Base-by-base conservation (phyloP, 257 asterid genomes). In the Solanum pennellii region DNA sequence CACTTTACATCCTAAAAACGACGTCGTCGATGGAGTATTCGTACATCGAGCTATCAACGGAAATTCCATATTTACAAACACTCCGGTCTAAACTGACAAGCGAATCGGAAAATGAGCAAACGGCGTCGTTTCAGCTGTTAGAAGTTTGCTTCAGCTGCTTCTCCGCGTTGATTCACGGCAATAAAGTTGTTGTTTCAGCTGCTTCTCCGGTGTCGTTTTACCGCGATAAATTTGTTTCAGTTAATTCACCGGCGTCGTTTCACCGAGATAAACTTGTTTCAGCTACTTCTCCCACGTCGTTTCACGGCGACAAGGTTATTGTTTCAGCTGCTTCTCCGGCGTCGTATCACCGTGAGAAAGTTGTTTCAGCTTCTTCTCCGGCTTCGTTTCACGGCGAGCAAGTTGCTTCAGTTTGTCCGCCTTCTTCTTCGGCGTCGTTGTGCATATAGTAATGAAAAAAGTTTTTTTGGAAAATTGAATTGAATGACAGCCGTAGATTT, bases 41-140 rank as follows among this genome's bases (percentile, higher is more conserved):
- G 94, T 90, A 80, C 94, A 90, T 89, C 92, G 92, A 80, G 92
- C 91, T 79, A 87, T 49, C 52, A 95, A 90, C 74, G 94, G 91
- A 45, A 94, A 82, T 82, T 92, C 95, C 98, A 96, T 94, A 37
- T 18, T 14, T 37, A 35, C 84, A 27, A 47, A 80, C 41, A 9
- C 20, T 14, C 69, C 74, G 20, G 68, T 42, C 60, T 44, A 33
- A 85, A 31, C n/a, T 60, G 11, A 62, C 23, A 49, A n/a, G 6
- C 59, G 47, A 33, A 44, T 8, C 39, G n/a, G 37, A 14, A 66
- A 74, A 66, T 33, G 39, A 47, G 45, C 12, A 11, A 72, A 87
- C 72, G 31, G 12, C 27, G 85, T 31, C 39, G 80, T 86, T 65
- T 21, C 23, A 23, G 59, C 29, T 59, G 45, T 5, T 41, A 33